Percentiles rank a stretch among this genome's conserved stretches.
These are phyloP conservation scores for Fomitopsis pulvina DNA, from an alignment of 768 basidiomycete species.

Conservation along the genomic window DNA sequence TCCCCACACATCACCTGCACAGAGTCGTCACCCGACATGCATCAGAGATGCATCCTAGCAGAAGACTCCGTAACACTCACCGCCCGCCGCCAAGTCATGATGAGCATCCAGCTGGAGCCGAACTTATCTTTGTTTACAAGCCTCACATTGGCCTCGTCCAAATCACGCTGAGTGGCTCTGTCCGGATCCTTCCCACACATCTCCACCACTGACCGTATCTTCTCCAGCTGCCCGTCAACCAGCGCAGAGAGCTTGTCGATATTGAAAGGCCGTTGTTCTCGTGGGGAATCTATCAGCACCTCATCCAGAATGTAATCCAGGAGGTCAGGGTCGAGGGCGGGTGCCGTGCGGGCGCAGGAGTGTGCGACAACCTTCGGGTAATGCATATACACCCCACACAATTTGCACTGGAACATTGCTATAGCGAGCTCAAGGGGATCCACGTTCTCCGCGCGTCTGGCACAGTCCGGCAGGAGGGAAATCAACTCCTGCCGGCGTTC, in stretches of 20 bases:
- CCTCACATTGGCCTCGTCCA: neutral
- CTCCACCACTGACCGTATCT: neutral
- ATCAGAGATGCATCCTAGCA: too few species aligned
- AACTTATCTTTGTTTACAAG: neutral
- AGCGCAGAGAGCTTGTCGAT: neutral
- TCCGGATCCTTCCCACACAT: constrained; percentile 4
- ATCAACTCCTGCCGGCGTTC: neutral
- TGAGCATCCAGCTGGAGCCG: neutral
- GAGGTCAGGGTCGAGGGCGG: neutral
- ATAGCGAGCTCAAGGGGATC: constrained; percentile 1
- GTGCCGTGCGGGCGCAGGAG: neutral
- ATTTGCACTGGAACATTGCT: neutral
- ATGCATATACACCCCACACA: neutral
- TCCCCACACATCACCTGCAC: too few species aligned
- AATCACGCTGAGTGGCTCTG: neutral
- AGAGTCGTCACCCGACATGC: too few species aligned
- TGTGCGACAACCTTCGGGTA: constrained; percentile 4
- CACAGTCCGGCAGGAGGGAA: neutral
- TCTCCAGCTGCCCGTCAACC: neutral
- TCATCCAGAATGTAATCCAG: neutral
- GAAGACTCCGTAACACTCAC: neutral
- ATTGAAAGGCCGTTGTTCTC: neutral
- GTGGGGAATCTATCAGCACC: neutral
- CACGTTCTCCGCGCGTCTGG: neutral
- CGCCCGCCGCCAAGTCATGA: neutral